These are phyloP conservation scores for Solanum dulcamara DNA, from an alignment of 257 asterid genomes.

Conservation along the genomic window DNA sequence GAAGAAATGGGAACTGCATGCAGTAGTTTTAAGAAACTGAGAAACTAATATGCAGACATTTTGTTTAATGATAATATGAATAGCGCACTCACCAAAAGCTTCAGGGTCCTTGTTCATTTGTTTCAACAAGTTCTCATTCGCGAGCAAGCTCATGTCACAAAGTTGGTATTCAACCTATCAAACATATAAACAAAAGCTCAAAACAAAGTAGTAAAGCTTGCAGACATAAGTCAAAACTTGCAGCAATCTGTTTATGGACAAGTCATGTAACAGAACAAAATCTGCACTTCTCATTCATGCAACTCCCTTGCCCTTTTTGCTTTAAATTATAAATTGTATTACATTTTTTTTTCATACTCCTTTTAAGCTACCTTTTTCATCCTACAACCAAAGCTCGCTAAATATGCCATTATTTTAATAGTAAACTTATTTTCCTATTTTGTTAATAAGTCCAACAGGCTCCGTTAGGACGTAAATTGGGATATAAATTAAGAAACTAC, in stretches of 20 bases:
- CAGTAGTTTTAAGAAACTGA: neutral
- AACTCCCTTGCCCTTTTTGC: too few species aligned
- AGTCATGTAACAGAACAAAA: neutral
- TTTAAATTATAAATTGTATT: too few species aligned
- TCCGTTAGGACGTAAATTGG: neutral
- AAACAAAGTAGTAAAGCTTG: too few species aligned
- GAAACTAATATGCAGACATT: neutral
- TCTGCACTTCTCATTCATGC: too few species aligned
- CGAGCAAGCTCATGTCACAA: slow-evolving; percentile 93
- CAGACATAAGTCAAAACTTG: too few species aligned
- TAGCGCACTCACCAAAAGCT: slow-evolving; percentile 57
- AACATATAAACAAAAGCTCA: neutral
- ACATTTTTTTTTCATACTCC: neutral
- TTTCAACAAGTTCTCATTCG: slow-evolving; percentile 75
- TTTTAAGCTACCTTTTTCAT: neutral
- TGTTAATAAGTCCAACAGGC: neutral
- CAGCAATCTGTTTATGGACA: neutral
- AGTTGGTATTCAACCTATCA: slow-evolving; percentile 87
- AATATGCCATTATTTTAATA: neutral
- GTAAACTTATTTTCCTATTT: neutral
- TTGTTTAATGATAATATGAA: neutral
- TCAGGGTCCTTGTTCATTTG: slow-evolving; percentile 75
- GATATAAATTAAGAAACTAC: neutral
- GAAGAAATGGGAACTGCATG: slow-evolving; percentile 68
- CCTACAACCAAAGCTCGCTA: neutral